A percentile compares a stretch with the other conserved stretches of the same genome.
Conservation (phyloP, 345 rosid genomes). For the Citrus reticulata region DNA sequence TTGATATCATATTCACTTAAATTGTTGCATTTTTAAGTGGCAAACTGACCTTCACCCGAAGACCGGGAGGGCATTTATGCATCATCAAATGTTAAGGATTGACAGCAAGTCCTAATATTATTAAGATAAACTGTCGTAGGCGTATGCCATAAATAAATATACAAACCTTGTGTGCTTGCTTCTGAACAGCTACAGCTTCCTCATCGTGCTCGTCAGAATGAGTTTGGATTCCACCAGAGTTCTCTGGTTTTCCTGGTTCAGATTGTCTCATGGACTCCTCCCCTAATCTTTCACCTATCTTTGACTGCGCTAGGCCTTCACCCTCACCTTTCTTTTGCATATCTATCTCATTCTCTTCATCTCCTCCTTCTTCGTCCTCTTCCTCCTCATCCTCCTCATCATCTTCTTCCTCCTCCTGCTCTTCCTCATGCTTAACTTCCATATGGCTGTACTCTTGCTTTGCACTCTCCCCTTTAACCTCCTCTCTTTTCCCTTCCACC, state of each 20-base stretch:
- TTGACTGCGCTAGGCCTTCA: conserved; percentile 38
- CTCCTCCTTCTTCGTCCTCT: conserved; percentile 36
- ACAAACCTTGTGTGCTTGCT: conserved; percentile 56
- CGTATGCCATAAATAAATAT: background rate
- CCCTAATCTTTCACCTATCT: conserved; percentile 24
- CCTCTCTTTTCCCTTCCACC: conserved; percentile 45
- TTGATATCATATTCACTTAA: too few species aligned
- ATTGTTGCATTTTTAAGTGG: too few species aligned
- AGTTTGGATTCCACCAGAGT: conserved; percentile 26
- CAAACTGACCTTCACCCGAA: too few species aligned
- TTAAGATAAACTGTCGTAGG: background rate
- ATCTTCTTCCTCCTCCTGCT: conserved; percentile 37
- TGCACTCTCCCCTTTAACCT: conserved; percentile 34
- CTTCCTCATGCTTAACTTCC: conserved; percentile 33
- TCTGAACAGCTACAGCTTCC: conserved; percentile 37
- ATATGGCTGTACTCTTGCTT: conserved; percentile 40
- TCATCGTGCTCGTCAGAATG: conserved; percentile 41
- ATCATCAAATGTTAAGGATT: too few species aligned
- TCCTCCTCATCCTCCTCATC: conserved; percentile 33
- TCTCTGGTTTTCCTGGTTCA: conserved; percentile 32
- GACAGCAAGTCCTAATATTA: background rate
- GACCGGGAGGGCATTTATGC: too few species aligned
- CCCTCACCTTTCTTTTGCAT: conserved; percentile 33
- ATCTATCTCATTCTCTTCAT: conserved; percentile 37
- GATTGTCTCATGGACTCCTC: conserved; percentile 46